These are phyloP conservation scores for Vitis rupestris DNA, from an alignment of 164 flowering plant species.

Conservation along the genomic window DNA sequence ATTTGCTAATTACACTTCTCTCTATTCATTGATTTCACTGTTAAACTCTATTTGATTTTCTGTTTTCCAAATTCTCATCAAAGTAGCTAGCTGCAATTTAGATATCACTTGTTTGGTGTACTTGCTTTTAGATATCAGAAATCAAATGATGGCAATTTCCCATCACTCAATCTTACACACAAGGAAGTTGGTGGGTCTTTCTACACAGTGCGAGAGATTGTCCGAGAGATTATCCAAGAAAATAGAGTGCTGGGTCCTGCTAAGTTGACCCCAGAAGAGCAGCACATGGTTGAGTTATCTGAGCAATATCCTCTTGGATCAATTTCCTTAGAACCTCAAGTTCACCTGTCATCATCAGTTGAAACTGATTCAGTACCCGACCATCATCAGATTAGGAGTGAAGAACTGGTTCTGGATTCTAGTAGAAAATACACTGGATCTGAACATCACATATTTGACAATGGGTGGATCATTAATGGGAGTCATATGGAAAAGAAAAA, in stretches of 20 bases:
- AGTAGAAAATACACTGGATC: constrained; percentile 15
- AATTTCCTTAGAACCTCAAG: constrained; percentile 42
- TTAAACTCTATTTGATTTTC: too few species aligned
- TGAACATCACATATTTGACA: constrained; percentile 20
- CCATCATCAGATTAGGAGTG: constrained; percentile 14
- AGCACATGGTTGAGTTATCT: constrained; percentile 17
- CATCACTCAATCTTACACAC: constrained; percentile 84
- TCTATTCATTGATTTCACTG: too few species aligned
- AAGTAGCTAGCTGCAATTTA: not conserved
- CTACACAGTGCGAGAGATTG: constrained; percentile 88
- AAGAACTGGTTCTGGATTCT: constrained; percentile 21
- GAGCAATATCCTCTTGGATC: constrained; percentile 49
- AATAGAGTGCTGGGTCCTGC: constrained; percentile 83
- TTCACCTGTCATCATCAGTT: constrained; percentile 25
- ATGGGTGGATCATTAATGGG: constrained; percentile 28
- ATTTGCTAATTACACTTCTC: too few species aligned
- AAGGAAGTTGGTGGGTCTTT: constrained; percentile 98
- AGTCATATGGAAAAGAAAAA: constrained; percentile 10
- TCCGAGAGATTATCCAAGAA: constrained; percentile 90
- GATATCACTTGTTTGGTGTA: constrained; percentile 5
- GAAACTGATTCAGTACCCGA: constrained; percentile 20
- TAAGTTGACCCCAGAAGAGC: constrained; percentile 38
- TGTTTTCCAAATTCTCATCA: not conserved
- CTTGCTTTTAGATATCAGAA: constrained; percentile 63
- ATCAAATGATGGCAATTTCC: constrained; percentile 73